Conservation (phyloP, 1,139 yeast species). For the Hyphopichia buzzinii region DNA sequence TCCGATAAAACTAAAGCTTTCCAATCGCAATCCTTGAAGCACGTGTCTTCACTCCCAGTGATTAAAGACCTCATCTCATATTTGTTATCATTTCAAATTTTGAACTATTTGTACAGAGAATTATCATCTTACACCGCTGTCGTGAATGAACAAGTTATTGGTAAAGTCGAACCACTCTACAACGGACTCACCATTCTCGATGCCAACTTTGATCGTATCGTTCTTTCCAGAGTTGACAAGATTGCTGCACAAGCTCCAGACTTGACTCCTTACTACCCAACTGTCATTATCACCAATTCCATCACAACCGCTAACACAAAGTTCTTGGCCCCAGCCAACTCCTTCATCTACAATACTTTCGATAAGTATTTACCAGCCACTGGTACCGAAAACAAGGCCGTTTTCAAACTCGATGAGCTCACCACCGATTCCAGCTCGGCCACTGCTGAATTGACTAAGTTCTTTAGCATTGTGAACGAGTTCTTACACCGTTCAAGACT, state of each 20-base stretch:
- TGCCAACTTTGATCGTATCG: conserved; percentile 23
- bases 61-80: conserved; percentile 22
- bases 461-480: conserved; percentile 30
- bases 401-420: conserved; percentile 20
- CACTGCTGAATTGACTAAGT: conserved; percentile 24
- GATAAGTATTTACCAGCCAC: conserved; percentile 34
- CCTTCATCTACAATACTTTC: conserved; percentile 24
- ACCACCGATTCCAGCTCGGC: conserved; percentile 10
- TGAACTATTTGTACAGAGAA: conserved; percentile 22
- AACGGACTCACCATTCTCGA: conserved; percentile 27
- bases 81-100: conserved; percentile 25
- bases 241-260: conserved; percentile 7
- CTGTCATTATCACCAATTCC: conserved; percentile 11
- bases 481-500: conserved; percentile 25
- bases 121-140: conserved; percentile 16
- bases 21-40: conserved; percentile 35
- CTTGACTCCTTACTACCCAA: conserved; percentile 14
- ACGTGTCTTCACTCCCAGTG: conserved; percentile 31
- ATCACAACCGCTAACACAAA: conserved; percentile 19
- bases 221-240: conserved; percentile 22
- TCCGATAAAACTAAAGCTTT: conserved; percentile 13
- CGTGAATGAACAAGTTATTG: conserved; percentile 21
- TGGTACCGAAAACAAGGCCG: conserved; percentile 18
- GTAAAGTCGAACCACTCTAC: conserved; percentile 22
- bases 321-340: conserved; percentile 32